Conservation (phyloP, 2,329 filamentous ascomycete genomes). For the Pseudocercospora vitis region DNA sequence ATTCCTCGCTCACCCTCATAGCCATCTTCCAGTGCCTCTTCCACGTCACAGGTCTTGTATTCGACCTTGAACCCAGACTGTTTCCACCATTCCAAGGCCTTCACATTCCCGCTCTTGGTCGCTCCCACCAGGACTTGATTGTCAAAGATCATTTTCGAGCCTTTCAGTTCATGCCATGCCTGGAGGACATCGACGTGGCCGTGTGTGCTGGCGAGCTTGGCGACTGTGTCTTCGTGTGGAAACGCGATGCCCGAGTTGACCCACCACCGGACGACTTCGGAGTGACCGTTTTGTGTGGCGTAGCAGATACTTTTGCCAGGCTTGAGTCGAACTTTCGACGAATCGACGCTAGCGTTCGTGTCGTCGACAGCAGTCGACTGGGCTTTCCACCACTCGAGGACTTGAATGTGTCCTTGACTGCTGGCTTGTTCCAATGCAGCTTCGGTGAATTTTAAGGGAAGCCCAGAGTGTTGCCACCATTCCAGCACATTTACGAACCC, state of each 20-base stretch:
- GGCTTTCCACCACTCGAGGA: slow-evolving; percentile 91
- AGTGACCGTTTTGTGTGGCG: slow-evolving; percentile 78
- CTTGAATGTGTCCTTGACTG: slow-evolving; percentile 76
- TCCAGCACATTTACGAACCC: slow-evolving; percentile 84
- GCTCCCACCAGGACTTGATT: slow-evolving; percentile 80
- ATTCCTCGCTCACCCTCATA: slow-evolving; percentile 67
- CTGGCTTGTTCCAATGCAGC: slow-evolving; percentile 84
- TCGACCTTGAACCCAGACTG: slow-evolving; percentile 74
- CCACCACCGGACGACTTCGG: slow-evolving; percentile 83
- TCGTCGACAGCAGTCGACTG: slow-evolving; percentile 40
- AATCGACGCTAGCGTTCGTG: slow-evolving; percentile 30
- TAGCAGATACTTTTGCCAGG: slow-evolving; percentile 81
- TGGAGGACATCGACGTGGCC: slow-evolving; percentile 82
- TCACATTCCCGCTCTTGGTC: slow-evolving; percentile 80
- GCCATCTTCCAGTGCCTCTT: slow-evolving; percentile 89
- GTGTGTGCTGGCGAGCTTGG: slow-evolving; percentile 79
- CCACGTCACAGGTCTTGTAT: slow-evolving; percentile 93
- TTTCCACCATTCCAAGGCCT: slow-evolving; percentile 92
- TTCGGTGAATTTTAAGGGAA: slow-evolving; percentile 83
- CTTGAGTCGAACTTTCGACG: slow-evolving; percentile 60
- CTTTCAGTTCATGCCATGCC: slow-evolving; percentile 74
- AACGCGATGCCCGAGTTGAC: slow-evolving; percentile 76
- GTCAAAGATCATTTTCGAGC: slow-evolving; percentile 77
- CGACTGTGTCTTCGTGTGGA: slow-evolving; percentile 76
- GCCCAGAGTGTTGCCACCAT: slow-evolving; percentile 83